Conservation (phyloP, 129 eudicot species). For the Helianthus tuberosus region DNA sequence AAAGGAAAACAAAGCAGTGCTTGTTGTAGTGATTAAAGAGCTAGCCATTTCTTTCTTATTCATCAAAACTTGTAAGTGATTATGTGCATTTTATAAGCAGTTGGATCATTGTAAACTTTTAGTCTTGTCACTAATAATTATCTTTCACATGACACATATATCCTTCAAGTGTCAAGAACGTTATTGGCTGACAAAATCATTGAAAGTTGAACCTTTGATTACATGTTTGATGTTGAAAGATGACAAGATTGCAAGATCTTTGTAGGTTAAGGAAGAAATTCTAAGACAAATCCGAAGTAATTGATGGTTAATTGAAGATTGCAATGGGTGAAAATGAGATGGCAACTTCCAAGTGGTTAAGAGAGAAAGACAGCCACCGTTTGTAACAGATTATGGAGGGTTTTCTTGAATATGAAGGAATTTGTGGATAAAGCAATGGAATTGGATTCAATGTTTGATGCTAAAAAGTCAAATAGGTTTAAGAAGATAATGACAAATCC, state of each 20-base stretch:
- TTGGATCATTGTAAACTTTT: not conserved
- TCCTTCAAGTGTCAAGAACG: not conserved
- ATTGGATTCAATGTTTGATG: conserved; percentile 7
- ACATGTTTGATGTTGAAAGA: conserved; percentile 8
- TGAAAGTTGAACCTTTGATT: conserved; percentile 23
- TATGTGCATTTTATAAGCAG: conserved; percentile 21
- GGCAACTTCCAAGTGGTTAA: conserved; percentile 35
- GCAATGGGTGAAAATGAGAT: conserved; percentile 30
- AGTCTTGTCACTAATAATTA: conserved; percentile 19
- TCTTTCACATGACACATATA: not conserved
- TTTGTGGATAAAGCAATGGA: conserved; percentile 19
- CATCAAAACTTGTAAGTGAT: not conserved
- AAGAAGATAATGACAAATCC: conserved; percentile 6
- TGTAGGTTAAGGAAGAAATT: conserved; percentile 28
- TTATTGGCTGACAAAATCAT: conserved; percentile 38
- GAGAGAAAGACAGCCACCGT: conserved; percentile 42
- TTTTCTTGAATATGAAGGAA: conserved; percentile 36
- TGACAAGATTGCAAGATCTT: conserved; percentile 21
- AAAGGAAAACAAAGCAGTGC: conserved; percentile 38
- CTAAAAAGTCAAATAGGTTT: conserved; percentile 14
- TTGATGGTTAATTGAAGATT: conserved; percentile 32
- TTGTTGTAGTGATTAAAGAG: conserved; percentile 38
- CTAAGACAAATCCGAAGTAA: conserved; percentile 14
- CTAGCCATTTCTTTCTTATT: conserved; percentile 41
- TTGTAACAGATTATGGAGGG: conserved; percentile 17